These are phyloP conservation scores for Pichia sp. DNA, from an alignment of 1,139 yeast genomes.

Conservation along the genomic window DNA sequence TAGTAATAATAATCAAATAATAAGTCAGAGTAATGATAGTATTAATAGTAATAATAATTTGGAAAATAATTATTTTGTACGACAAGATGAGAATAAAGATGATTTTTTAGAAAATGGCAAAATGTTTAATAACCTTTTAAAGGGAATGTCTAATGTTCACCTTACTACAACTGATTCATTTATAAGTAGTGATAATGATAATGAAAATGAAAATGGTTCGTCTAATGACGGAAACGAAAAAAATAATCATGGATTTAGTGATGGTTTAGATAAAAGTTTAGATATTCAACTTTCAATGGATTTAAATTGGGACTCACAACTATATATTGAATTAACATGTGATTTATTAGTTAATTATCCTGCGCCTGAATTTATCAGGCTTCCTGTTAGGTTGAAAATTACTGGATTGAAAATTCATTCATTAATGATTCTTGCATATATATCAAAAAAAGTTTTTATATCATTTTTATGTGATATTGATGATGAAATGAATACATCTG, in stretches of 20 bases:
- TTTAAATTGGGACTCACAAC: conserved; percentile 71
- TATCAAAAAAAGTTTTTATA: conserved; percentile 44
- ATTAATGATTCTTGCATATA: conserved; percentile 68
- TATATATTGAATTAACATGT: conserved; percentile 67
- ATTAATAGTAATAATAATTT: conserved; percentile 3
- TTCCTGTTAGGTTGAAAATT: conserved; percentile 78
- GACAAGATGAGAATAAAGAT: not conserved
- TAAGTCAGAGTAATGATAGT: not conserved
- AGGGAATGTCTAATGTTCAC: not conserved
- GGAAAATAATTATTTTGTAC: conserved; percentile 13
- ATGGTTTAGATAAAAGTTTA: conserved; percentile 25
- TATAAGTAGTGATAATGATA: not conserved
- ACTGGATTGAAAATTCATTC: conserved; percentile 77
- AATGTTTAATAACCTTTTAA: not conserved
- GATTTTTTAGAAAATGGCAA: not conserved
- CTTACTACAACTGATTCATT: not conserved
- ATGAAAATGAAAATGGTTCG: not conserved
- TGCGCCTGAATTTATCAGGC: conserved; percentile 72
- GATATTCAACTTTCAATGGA: conserved; percentile 80
- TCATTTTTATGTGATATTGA: conserved; percentile 58
- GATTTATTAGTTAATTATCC: conserved; percentile 84
- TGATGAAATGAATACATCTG: conserved; percentile 31
- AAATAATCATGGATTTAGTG: not conserved
- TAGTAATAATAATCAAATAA: not conserved
- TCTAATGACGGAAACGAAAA: not conserved